Base-by-base conservation (phyloP, 306 rosid genomes). In the Prunus davidiana region DNA sequence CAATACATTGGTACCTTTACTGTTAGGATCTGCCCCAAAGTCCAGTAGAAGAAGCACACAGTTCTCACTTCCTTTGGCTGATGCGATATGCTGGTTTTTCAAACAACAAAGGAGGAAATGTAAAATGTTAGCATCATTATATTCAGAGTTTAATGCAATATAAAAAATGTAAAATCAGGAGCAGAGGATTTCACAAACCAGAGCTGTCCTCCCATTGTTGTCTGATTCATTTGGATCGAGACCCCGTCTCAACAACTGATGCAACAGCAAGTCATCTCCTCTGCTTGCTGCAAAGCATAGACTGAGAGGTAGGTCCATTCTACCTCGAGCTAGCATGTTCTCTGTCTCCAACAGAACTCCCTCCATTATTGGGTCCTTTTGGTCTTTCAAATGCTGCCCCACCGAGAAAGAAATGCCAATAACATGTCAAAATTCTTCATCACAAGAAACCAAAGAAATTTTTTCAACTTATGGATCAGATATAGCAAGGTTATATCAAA, bases 291-390 rank as follows among this genome's bases (percentile, higher is more conserved):
- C 97, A 73, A 95, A 91, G 72, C 93, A 90, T 3, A 92, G 88
- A 84, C 97, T 89, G 12, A 96, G 88, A 12, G 99, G 98, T 62
- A 92, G 80, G 82, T 87, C 96, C 98, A 92, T 58, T 72, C 88
- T 84, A 24, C 99, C 98, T 64, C 88, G 88, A 80, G 97, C 90
- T 54, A 96, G 80, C 97, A 96, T 89, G 87, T 83, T 89, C 89
- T 92, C 93, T 10, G 90, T 89, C 84, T 93, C 97, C 82, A 67
- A 67, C 76, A 96, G 74, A 80, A 91, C 92, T 58, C 91, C 93
- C 56, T 93, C 89, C 99, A 96, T 92, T 2, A 87, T 71, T 75
- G 98, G 96, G 76, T 96, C 89, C n/a, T 87, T 82, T 1, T 78
- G 63, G 30, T 82, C 93, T 78, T 88, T 92, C 85, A 96, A 82